phyloP scores from a whole-genome alignment of 257 asterid species.

The Nicotiana tabacum region DNA sequence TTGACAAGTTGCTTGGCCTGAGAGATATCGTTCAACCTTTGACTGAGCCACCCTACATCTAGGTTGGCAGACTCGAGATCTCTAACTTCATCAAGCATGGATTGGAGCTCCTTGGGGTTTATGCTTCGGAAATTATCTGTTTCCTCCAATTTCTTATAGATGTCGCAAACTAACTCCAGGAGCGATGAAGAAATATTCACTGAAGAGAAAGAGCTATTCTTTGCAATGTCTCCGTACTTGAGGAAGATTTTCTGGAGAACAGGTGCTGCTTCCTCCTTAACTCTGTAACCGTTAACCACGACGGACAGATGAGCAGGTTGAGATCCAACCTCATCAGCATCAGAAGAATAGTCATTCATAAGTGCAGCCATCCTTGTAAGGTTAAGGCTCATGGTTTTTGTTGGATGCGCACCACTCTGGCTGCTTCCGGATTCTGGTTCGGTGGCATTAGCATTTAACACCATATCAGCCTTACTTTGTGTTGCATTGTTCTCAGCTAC shows the following conservation, averaged over 20 bases:
- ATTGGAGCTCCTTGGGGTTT: background rate
- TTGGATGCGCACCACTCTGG: background rate
- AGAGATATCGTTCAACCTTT: background rate
- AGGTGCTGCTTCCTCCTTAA: constrained; percentile 15
- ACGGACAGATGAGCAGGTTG: background rate
- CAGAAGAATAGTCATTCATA: background rate
- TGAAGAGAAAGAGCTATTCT: background rate
- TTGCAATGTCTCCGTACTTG: constrained; percentile 16
- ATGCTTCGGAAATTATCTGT: background rate
- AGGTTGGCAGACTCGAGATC: constrained; percentile 8
- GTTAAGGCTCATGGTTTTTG: background rate
- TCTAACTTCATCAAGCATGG: background rate
- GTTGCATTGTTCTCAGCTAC: background rate
- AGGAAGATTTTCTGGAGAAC: constrained; percentile 10
- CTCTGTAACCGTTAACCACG: constrained; percentile 2
- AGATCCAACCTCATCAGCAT: constrained; percentile 16
- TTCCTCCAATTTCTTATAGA: background rate
- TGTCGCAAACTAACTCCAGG: background rate
- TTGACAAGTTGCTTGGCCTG: background rate
- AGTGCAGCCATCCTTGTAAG: constrained; percentile 2
- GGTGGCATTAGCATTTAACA: background rate
- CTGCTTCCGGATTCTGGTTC: background rate
- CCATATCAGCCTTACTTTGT: background rate
- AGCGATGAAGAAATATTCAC: background rate
- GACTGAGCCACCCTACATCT: background rate